Percentiles rank a stretch among this genome's conserved stretches.
These are phyloP conservation scores for Vaccinium corymbosum DNA, from an alignment of 148 eudicot species.

Conservation along the genomic window DNA sequence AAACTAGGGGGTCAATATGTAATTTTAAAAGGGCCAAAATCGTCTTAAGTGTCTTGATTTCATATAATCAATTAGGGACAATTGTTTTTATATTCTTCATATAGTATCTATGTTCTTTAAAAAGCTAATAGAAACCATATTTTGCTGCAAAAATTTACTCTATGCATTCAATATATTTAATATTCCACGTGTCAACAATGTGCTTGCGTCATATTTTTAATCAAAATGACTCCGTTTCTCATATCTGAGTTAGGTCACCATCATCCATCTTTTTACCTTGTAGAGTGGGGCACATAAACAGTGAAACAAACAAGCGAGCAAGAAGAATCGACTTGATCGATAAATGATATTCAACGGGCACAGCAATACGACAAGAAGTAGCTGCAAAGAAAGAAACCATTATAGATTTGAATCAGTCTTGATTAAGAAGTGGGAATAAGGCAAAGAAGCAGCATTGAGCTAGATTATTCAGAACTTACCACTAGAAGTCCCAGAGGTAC, in stretches of 20 bases:
- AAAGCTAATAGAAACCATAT: too few relatives aligned
- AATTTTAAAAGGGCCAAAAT: too few relatives aligned
- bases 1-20: too few relatives aligned
- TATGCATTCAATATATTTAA: background rate
- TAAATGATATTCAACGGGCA: slow-evolving; percentile 24
- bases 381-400: slow-evolving; percentile 8
- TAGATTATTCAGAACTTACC: slow-evolving; percentile 34
- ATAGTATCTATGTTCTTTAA: too few relatives aligned
- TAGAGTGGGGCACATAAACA: slow-evolving; percentile 25
- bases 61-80: too few relatives aligned
- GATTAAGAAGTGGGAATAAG: background rate
- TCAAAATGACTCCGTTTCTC: background rate
- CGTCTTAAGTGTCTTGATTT: too few relatives aligned
- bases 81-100: too few relatives aligned
- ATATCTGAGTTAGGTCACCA: background rate
- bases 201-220: background rate
- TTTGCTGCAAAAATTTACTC: too few relatives aligned
- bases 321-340: slow-evolving; percentile 26
- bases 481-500: slow-evolving; percentile 55
- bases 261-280: background rate
- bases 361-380: slow-evolving; percentile 6
- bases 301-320: slow-evolving; percentile 4
- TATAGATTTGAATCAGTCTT: background rate
- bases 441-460: slow-evolving; percentile 20
- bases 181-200: background rate